Evolutionary conservation across 176 grass and related monocot genomes (phyloP).

Genomic region (Thinopyrum elongatum): DNA sequence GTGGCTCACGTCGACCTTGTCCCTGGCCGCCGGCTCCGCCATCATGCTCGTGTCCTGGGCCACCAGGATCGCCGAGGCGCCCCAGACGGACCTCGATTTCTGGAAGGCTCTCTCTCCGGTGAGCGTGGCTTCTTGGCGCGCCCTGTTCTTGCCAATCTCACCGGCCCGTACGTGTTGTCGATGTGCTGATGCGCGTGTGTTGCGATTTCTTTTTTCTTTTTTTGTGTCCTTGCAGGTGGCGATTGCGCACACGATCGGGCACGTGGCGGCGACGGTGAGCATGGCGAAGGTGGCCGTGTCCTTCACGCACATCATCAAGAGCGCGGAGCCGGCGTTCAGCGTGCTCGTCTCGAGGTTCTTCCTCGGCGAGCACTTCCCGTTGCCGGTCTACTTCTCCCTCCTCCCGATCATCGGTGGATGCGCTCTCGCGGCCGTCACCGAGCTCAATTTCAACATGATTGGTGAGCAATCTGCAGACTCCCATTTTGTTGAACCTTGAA

Average conservation of each 20-base stretch:
- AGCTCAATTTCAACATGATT: slow-evolving; percentile 97
- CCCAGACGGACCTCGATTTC: slow-evolving; percentile 78
- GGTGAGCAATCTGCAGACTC: slow-evolving; percentile 41
- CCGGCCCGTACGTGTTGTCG: neutral
- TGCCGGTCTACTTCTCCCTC: slow-evolving; percentile 78
- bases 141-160: neutral
- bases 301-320: slow-evolving; percentile 99
- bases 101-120: slow-evolving; percentile 87
- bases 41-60: slow-evolving; percentile 95
- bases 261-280: slow-evolving; percentile 96
- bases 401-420: slow-evolving; percentile 92
- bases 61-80: slow-evolving; percentile 56
- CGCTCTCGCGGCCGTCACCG: slow-evolving; percentile 74
- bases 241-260: slow-evolving; percentile 92
- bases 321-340: slow-evolving; percentile 86
- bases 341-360: slow-evolving; percentile 83
- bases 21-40: slow-evolving; percentile 87
- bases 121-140: neutral
- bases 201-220: neutral
- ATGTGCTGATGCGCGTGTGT: slow-evolving; percentile 17
- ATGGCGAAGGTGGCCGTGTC: slow-evolving; percentile 98
- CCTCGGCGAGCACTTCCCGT: slow-evolving; percentile 70
- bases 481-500: slow-evolving; percentile 6
- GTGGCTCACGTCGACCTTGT: slow-evolving; percentile 84
- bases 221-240: slow-evolving; percentile 55